Evolutionary conservation across 2,329 filamentous ascomycete species (phyloP).

Genomic region (Exophiala dermatitidis): DNA sequence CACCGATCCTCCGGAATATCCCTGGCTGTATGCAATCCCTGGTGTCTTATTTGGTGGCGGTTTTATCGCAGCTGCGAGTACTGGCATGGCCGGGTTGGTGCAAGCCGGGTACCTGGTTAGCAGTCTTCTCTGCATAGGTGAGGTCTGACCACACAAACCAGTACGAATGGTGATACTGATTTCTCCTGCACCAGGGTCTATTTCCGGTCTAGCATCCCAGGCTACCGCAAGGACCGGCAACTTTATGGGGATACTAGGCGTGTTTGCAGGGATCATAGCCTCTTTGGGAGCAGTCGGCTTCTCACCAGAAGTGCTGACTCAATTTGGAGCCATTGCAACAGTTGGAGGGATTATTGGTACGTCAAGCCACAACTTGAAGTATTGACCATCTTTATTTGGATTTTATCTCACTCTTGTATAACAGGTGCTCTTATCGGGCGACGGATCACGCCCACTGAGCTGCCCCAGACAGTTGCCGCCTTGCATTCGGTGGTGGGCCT

Average conservation of each 20-base stretch:
- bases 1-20: conserved; percentile 80
- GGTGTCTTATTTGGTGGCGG: conserved; percentile 71
- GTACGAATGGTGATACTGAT: no score
- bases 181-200: conserved; percentile 41
- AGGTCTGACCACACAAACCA: background rate
- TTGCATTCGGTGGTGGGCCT: conserved; percentile 85
- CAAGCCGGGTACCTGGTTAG: conserved; percentile 83
- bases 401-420: conserved; percentile 5
- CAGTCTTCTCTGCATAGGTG: conserved; percentile 68
- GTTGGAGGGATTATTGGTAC: conserved; percentile 58
- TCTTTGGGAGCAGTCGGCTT: conserved; percentile 77
- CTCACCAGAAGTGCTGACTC: conserved; percentile 66
- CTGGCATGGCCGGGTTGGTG: conserved; percentile 74
- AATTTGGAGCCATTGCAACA: conserved; percentile 70
- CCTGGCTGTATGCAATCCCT: conserved; percentile 76
- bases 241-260: conserved; percentile 77
- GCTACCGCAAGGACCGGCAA: conserved; percentile 78
- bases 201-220: conserved; percentile 76
- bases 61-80: conserved; percentile 70
- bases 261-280: conserved; percentile 72
- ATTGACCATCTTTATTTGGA: background rate
- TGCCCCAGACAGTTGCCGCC: conserved; percentile 83
- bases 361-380: conserved; percentile 8
- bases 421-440: conserved; percentile 63
- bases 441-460: conserved; percentile 77